Conservation (phyloP, 2,329 filamentous ascomycete species). For the Beauveria bassiana region DNA sequence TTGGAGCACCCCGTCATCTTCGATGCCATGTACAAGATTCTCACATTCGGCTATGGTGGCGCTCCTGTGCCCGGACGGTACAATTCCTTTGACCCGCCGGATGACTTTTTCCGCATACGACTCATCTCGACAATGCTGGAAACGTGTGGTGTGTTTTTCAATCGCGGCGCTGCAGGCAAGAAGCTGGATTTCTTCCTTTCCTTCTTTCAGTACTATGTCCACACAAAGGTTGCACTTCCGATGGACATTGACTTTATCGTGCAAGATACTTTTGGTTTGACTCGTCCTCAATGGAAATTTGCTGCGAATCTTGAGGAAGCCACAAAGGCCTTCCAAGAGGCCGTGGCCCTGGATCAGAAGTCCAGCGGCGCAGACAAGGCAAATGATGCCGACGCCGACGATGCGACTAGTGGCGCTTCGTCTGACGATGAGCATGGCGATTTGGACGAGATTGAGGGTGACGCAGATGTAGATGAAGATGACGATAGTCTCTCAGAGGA, state of each 20-base stretch:
- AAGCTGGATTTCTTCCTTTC: slow-evolving; percentile 96
- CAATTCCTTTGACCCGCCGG: slow-evolving; percentile 75
- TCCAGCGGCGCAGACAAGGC: slow-evolving; percentile 62
- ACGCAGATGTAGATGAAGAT: slow-evolving; percentile 49
- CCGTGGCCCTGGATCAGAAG: slow-evolving; percentile 87
- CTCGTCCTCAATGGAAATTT: slow-evolving; percentile 89
- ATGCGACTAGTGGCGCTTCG: slow-evolving; percentile 59
- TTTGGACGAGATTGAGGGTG: slow-evolving; percentile 55
- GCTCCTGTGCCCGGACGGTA: slow-evolving; percentile 71
- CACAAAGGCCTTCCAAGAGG: slow-evolving; percentile 71
- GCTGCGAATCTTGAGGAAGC: slow-evolving; percentile 76
- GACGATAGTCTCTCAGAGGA: slow-evolving; percentile 52
- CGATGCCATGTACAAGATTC: slow-evolving; percentile 86
- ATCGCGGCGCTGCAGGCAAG: slow-evolving; percentile 86
- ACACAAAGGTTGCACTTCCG: slow-evolving; percentile 78
- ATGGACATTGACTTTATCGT: slow-evolving; percentile 98
- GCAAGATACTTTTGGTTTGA: slow-evolving; percentile 79
- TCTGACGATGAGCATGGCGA: slow-evolving; percentile 72
- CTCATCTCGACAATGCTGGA: slow-evolving; percentile 84
- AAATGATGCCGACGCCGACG: slow-evolving; percentile 65
- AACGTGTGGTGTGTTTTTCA: slow-evolving; percentile 94
- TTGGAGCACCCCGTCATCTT: slow-evolving; percentile 93
- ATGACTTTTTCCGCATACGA: slow-evolving; percentile 94
- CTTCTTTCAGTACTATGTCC: slow-evolving; percentile 96
- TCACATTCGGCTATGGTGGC: slow-evolving; percentile 87